Base-by-base conservation (phyloP, 345 rosid genomes). In the Citrus hindsii region DNA sequence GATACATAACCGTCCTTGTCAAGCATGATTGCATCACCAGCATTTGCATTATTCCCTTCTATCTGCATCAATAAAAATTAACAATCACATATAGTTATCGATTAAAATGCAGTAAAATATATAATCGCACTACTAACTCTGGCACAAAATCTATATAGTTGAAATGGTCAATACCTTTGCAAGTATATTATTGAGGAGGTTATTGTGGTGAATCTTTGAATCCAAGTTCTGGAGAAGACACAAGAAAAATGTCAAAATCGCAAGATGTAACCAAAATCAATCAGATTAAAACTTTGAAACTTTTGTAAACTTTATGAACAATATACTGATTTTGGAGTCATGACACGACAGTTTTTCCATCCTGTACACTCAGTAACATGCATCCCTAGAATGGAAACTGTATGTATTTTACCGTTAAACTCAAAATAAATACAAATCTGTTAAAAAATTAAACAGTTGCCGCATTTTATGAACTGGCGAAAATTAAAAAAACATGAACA, bases 161-260 rank as follows among this genome's bases (percentile, higher is more conserved):
- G 48, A 61, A 55, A 48, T 42, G 71, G 65, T 76, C 37, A 51
- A 14, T 91, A 94, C 98, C 98, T 94, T 94, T 7, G 98, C 95
- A 51, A 94, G 87, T 76, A 94, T 92, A 86, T 92, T 94, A 77
- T 94, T 94, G 79, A 94, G 91, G 79, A 94, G 97, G 80, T 94
- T 94, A 85, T 94, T 94, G 87, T 91, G 98, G 82, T 90, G 97
- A 81, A 94, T 92, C 90, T 94, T 94, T 33, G 97, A 94, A 88
- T 94, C 98, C 94, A 94, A 84, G 79, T 87, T 91, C 98, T 94
- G 91, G 64, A 22, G 73, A 69, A 76, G 51, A 32, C 55, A 25
- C 24, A 77, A 28, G 10, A 53, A 30, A 75, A 55, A 55, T 76
- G 10, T 60, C 62, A 69, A 77, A n/a, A 76, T 33, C 27, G 64